Evolutionary conservation across 2,329 filamentous ascomycete species (phyloP), one percentile per base, ranked within the genome.

Genomic region (Fonsecaea nubica): DNA sequence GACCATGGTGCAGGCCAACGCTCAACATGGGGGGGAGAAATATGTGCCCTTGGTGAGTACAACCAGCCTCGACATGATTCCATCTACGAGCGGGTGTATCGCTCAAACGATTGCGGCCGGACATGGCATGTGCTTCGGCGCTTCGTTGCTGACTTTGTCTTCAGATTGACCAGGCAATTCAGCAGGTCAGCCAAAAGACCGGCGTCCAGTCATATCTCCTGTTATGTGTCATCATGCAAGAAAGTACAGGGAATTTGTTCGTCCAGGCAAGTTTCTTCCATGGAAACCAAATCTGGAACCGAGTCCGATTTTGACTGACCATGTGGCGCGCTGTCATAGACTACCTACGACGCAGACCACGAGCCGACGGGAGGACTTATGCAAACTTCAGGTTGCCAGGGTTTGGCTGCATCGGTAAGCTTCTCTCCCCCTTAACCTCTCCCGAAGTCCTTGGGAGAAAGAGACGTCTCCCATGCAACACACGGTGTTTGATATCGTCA

Each of bases 191-290:
- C 45, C 3, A 10, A 6, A 4, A 7, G 21, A 50, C 18, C 4
- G 30, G 30, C 10, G 53, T 56, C 25, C 2, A 32, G 21, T 6
- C 21, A 30, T 33, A 35, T 18, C 12, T 33, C 2, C 30, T 56
- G 25, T 32, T 56, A 18, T 56, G 53, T 18, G 35, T 56, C 32
- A 56, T 56, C 21, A 56, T 56, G 53, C 53, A 56, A 38, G 53
- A 56, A 38, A 56, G 53, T 56, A 56, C 53, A 13, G 53, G 53
- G 30, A 56, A 56, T 56, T 18, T 21, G 3, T 56, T 35, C 35
- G 53, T 36, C 8, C 53, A n/a, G 32, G 53, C 10, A 38, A n/a
- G 53, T 56, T 35, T 18, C 21, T 12, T 21, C 45, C 45, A 25
- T 25, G 25, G 25, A 25, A 25, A 2, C 2, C 25, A n/a, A n/a